These are phyloP conservation scores for Phycomyces blakesleeanus DNA, from an alignment of 192 early-diverging fungal genomes.

Conservation along the genomic window DNA sequence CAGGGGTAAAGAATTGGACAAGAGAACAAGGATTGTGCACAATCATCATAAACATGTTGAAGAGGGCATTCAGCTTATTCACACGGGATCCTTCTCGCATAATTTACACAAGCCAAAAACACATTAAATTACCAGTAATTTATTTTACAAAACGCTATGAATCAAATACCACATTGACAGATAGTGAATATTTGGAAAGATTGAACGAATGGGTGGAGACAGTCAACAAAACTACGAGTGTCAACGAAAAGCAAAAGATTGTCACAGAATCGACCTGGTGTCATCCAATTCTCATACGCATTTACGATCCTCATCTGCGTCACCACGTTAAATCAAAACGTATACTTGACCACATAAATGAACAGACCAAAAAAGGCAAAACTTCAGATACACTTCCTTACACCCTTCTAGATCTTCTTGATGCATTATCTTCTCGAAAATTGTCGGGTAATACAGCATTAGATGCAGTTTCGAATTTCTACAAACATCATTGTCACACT, in stretches of 20 bases:
- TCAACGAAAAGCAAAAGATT: conserved; percentile 19
- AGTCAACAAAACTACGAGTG: conserved; percentile 25
- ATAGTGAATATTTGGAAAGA: too few relatives aligned
- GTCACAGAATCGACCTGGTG: conserved; percentile 9
- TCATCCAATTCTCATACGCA: conserved; percentile 21
- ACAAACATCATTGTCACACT: conserved; percentile 11
- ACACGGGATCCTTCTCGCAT: too few relatives aligned
- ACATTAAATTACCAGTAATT: too few relatives aligned
- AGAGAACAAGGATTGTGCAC: too few relatives aligned
- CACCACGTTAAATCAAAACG: conserved; percentile 14
- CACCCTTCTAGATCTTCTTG: conserved; percentile 10
- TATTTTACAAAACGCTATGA: too few relatives aligned
- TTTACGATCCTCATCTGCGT: conserved; percentile 23
- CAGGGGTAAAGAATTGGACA: too few relatives aligned
- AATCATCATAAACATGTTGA: too few relatives aligned
- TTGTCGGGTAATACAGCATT: conserved; percentile 22
- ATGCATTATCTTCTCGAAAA: conserved; percentile 18
- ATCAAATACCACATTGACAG: too few relatives aligned
- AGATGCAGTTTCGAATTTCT: conserved; percentile 12
- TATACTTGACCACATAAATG: conserved; percentile 2
- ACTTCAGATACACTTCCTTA: background rate
- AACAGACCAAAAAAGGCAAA: background rate
- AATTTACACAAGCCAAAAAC: too few relatives aligned
- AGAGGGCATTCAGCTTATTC: too few relatives aligned
- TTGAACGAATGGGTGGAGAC: background rate